Conservation (phyloP, 108 stramenopile genomes). For the Craspedostauros australis region DNA sequence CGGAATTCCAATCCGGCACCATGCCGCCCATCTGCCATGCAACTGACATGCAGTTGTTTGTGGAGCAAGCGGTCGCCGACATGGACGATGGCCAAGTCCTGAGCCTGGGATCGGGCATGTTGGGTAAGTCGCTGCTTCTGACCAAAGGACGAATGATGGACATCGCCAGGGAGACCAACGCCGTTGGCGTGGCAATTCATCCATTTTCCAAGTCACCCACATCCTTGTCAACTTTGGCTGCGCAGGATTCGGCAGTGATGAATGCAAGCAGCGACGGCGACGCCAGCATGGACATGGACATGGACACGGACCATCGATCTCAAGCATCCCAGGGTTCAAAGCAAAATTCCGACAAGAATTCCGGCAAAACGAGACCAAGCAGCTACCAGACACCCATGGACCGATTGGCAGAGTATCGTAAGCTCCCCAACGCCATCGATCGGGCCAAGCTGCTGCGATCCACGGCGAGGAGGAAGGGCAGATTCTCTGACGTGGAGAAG, state of each 20-base stretch:
- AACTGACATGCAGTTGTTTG: constrained; percentile 8
- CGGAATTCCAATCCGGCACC: constrained; percentile 28
- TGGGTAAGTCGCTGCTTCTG: constrained; percentile 10
- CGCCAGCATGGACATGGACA: background rate
- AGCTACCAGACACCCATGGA: too few relatives aligned
- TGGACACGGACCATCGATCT: constrained; percentile 2
- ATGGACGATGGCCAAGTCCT: too few relatives aligned
- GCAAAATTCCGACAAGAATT: too few relatives aligned
- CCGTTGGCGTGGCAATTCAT: background rate
- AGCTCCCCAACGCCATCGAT: background rate
- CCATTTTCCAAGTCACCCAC: background rate
- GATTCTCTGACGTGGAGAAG: constrained; percentile 6
- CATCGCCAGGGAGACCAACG: constrained; percentile 1
- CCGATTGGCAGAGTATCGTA: constrained; percentile 14
- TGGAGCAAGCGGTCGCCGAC: constrained; percentile 14
- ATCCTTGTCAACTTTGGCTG: too few relatives aligned
- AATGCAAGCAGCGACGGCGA: background rate
- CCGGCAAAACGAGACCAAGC: too few relatives aligned
- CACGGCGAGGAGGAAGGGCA: constrained; percentile 11
- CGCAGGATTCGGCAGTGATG: too few relatives aligned
- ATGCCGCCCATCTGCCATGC: constrained; percentile 35
- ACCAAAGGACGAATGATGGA: constrained; percentile 4
- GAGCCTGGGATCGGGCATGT: constrained; percentile 23
- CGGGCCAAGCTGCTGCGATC: constrained; percentile 16
- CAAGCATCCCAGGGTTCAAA: too few relatives aligned